Percentiles rank a stretch among this genome's conserved stretches.
phyloP scores from a whole-genome alignment of 495 filamentous ascomycete genomes.

The Hyaloscypha variabilis region DNA sequence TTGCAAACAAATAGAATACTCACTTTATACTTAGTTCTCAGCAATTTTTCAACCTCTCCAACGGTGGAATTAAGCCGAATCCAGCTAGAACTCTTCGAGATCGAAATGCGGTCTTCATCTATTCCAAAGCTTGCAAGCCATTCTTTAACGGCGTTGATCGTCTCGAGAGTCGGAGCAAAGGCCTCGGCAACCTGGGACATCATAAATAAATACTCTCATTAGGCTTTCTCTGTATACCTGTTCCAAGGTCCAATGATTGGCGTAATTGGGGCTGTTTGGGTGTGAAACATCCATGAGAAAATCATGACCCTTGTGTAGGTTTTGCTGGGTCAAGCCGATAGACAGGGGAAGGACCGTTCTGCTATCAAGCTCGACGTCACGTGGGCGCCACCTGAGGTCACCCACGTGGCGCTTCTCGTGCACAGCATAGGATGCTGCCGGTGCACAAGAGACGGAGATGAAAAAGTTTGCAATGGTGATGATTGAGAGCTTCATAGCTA shows the following conservation, averaged over 20 bases:
- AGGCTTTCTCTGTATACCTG: constrained; percentile 1
- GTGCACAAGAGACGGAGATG: constrained; percentile 10
- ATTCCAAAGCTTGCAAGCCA: constrained; percentile 27
- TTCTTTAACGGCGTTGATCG: constrained; percentile 22
- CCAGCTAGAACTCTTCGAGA: constrained; percentile 18
- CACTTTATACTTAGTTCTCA: constrained; percentile 24
- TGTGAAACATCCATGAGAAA: constrained; percentile 25
- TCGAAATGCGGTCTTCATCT: constrained; percentile 13
- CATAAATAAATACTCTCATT: not conserved
- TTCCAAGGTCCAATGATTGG: constrained; percentile 26
- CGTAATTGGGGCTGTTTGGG: constrained; percentile 24
- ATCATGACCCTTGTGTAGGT: constrained; percentile 20
- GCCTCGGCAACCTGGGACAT: constrained; percentile 5
- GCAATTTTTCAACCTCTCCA: constrained; percentile 23
- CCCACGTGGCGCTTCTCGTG: constrained; percentile 18
- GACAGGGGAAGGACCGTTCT: not conserved
- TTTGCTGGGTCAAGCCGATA: constrained; percentile 19
- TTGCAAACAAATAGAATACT: not conserved
- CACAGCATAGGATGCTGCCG: constrained; percentile 18
- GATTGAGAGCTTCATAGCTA: constrained; percentile 14
- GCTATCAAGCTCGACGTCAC: not conserved
- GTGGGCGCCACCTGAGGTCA: not conserved
- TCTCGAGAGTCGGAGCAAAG: constrained; percentile 24
- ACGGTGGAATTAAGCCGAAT: constrained; percentile 21
- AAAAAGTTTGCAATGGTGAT: constrained; percentile 5